A percentile compares a stretch with the other conserved stretches of the same genome.
These are phyloP conservation scores for Lyophyllum semitale DNA, from an alignment of 768 basidiomycete genomes.

Conservation along the genomic window DNA sequence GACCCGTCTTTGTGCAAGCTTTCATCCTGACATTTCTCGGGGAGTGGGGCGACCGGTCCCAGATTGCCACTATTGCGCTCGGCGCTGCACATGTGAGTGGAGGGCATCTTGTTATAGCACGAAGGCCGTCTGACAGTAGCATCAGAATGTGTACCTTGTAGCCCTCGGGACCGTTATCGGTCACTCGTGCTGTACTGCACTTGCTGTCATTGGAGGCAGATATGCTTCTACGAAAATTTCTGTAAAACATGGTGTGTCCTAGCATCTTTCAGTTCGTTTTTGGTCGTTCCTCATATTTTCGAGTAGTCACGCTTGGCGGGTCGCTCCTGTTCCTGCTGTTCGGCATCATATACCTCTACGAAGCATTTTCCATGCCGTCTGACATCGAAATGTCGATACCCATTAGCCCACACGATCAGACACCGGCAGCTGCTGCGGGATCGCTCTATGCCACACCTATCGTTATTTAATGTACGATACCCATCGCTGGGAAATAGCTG, in stretches of 20 bases:
- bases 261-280: conserved; percentile 6
- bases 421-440: neutral
- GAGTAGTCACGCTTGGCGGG: conserved; percentile 82
- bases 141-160: conserved; percentile 89
- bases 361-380: conserved; percentile 45
- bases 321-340: conserved; percentile 83
- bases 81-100: conserved; percentile 86
- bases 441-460: neutral
- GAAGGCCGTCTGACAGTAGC: neutral
- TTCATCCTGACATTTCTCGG: conserved; percentile 97
- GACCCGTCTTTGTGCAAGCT: conserved; percentile 93
- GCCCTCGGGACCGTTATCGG: conserved; percentile 89
- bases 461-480: neutral
- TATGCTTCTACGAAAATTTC: conserved; percentile 94
- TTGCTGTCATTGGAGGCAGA: conserved; percentile 92
- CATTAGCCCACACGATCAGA: conserved; percentile 19
- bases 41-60: conserved; percentile 98
- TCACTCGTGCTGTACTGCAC: conserved; percentile 82
- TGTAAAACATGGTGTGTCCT: conserved; percentile 82
- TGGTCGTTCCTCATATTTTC: neutral
- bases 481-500: no score
- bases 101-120: neutral
- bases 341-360: conserved; percentile 75
- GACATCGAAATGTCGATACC: conserved; percentile 38
- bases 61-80: conserved; percentile 95